These are phyloP conservation scores for Chlorella sp. DNA, from an alignment of 139 green algal genomes.

Conservation along the genomic window DNA sequence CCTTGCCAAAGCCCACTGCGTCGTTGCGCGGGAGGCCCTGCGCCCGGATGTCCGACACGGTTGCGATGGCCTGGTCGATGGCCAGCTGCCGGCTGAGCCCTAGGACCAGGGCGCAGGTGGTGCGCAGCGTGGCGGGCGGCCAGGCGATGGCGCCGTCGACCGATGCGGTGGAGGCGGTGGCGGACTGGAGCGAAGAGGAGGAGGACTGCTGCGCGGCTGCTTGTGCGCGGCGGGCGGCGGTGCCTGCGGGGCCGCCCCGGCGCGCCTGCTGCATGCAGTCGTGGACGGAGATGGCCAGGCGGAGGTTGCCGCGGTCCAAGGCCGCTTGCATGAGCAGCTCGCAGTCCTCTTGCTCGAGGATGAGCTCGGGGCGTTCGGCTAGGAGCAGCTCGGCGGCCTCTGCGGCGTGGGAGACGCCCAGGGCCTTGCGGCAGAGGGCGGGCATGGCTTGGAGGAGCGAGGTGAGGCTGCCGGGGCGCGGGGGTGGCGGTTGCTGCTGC, in stretches of 20 bases:
- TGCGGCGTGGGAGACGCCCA: not conserved
- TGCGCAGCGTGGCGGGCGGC: slow-evolving; percentile 47
- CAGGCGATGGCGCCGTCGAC: slow-evolving; percentile 28
- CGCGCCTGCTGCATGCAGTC: slow-evolving; percentile 44
- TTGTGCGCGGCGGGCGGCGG: not conserved
- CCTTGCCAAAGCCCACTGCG: slow-evolving; percentile 41
- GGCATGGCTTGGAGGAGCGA: not conserved
- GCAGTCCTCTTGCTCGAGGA: slow-evolving; percentile 10
- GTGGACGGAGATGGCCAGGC: slow-evolving; percentile 63
- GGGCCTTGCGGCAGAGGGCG: not conserved
- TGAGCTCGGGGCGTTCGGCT: not conserved
- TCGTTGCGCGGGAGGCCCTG: slow-evolving; percentile 49
- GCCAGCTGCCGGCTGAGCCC: slow-evolving; percentile 61
- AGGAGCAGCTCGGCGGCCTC: slow-evolving; percentile 28
- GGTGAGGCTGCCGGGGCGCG: slow-evolving; percentile 1
- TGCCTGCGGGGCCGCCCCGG: not conserved
- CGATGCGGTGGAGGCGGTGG: not conserved
- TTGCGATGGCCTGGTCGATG: slow-evolving; percentile 64
- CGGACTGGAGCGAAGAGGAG: not conserved
- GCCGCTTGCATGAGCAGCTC: slow-evolving; percentile 30
- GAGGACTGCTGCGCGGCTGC: not conserved
- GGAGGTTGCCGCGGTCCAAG: slow-evolving; percentile 45
- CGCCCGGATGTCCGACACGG: slow-evolving; percentile 44
- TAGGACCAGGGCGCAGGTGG: slow-evolving; percentile 55
- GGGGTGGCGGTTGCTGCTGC: not conserved